Evolutionary conservation across 208 protist genomes (phyloP).

Genomic region (Histomonas meleagridis): DNA sequence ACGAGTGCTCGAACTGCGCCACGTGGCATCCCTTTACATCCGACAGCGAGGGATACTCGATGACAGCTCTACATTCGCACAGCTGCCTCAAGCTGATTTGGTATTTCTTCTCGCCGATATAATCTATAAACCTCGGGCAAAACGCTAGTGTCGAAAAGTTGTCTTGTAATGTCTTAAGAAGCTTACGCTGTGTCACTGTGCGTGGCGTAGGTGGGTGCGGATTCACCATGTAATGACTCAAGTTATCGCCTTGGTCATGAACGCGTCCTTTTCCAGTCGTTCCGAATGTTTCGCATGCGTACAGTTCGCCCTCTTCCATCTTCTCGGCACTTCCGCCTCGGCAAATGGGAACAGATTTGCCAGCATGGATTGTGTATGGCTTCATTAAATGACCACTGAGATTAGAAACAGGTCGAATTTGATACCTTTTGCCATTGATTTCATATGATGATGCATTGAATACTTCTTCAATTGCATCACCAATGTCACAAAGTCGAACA

Average conservation of each 20-base stretch:
- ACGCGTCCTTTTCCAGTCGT: constrained; percentile 69
- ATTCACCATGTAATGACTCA: constrained; percentile 86
- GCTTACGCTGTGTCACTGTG: constrained; percentile 64
- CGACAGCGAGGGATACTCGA: constrained; percentile 85
- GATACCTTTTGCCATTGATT: constrained; percentile 53
- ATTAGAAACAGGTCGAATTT: constrained; percentile 81
- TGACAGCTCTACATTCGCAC: constrained; percentile 66
- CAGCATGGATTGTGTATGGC: constrained; percentile 90
- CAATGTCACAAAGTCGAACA: constrained; percentile 54
- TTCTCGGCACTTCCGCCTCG: constrained; percentile 72
- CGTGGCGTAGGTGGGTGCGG: constrained; percentile 56
- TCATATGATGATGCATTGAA: constrained; percentile 57
- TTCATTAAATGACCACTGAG: constrained; percentile 91
- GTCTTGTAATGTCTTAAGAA: constrained; percentile 74
- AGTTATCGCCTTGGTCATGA: constrained; percentile 39
- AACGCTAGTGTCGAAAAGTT: constrained; percentile 86
- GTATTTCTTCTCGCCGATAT: constrained; percentile 71
- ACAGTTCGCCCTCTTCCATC: constrained; percentile 84
- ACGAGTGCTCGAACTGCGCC: constrained; percentile 70
- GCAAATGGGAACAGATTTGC: constrained; percentile 95
- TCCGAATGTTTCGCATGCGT: constrained; percentile 99
- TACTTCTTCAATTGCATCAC: constrained; percentile 57
- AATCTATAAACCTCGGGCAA: constrained; percentile 66
- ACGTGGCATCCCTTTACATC: constrained; percentile 87
- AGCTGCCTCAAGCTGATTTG: constrained; percentile 61